phyloP scores from a whole-genome alignment of 179 eudicot species.

The Carnegiea gigantea region DNA sequence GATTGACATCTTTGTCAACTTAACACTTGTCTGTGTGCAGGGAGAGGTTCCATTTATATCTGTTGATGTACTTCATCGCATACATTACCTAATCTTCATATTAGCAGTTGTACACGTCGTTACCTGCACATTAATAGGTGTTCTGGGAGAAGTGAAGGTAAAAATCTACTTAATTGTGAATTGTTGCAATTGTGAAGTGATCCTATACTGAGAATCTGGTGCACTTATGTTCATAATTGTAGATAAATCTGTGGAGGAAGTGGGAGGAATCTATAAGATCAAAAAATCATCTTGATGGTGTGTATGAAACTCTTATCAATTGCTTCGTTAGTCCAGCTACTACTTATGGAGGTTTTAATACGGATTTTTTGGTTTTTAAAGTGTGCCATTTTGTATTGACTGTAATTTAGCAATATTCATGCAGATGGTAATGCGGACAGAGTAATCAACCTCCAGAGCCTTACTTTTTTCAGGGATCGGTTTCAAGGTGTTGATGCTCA shows the following conservation, averaged over 20 bases:
- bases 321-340: neutral
- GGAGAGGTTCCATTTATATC: constrained; percentile 30
- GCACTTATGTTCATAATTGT: neutral
- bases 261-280: constrained; percentile 17
- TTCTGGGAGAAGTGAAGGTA: constrained; percentile 34
- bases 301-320: neutral
- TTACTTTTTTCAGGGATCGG: constrained; percentile 20
- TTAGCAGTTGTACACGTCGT: constrained; percentile 34
- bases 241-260: constrained; percentile 19
- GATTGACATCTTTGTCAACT: too few species aligned
- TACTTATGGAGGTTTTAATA: neutral
- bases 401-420: neutral
- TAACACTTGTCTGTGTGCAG: constrained; percentile 13
- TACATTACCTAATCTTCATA: constrained; percentile 35
- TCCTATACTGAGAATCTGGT: neutral
- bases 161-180: neutral
- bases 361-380: neutral
- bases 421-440: constrained; percentile 5
- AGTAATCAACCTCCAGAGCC: constrained; percentile 12
- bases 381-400: too few species aligned
- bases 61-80: constrained; percentile 30
- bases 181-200: neutral
- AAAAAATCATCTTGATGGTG: neutral
- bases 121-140: constrained; percentile 30
- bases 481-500: constrained; percentile 26